Evolutionary conservation across 805 yeast species (phyloP).

Genomic region (Zygotorulaspora chibaensis): DNA sequence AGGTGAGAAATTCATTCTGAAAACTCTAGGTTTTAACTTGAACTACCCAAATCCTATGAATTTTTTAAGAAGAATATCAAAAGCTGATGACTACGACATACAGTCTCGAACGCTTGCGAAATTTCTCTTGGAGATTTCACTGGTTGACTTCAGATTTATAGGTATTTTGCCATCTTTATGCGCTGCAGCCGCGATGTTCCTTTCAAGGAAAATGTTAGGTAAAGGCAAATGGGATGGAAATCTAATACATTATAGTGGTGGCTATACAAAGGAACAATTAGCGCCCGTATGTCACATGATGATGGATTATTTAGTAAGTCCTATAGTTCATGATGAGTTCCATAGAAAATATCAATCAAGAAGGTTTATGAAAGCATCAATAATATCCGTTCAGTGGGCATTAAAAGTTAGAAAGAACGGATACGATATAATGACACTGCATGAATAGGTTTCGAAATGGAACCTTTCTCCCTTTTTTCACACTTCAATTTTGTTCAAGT

Average conservation of each 20-base stretch:
- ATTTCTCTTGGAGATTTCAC: slow-evolving; percentile 73
- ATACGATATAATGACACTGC: slow-evolving; percentile 38
- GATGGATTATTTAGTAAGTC: slow-evolving; percentile 70
- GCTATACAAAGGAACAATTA: slow-evolving; percentile 69
- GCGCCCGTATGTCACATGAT: slow-evolving; percentile 69
- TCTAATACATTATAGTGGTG: slow-evolving; percentile 87
- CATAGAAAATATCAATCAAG: slow-evolving; percentile 89
- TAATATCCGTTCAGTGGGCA: slow-evolving; percentile 80
- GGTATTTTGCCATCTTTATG: slow-evolving; percentile 76
- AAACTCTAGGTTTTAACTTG: slow-evolving; percentile 68
- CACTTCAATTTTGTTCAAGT: not conserved
- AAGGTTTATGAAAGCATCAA: slow-evolving; percentile 80
- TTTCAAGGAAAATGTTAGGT: slow-evolving; percentile 73
- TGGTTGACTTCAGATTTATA: slow-evolving; percentile 74
- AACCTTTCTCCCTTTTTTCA: slow-evolving; percentile 1
- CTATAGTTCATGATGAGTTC: slow-evolving; percentile 86
- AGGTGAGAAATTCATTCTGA: slow-evolving; percentile 78
- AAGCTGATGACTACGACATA: slow-evolving; percentile 90
- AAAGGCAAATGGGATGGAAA: slow-evolving; percentile 78
- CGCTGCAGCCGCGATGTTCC: slow-evolving; percentile 86
- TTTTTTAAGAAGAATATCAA: slow-evolving; percentile 83
- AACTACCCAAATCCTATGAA: slow-evolving; percentile 92
- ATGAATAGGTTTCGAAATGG: slow-evolving; percentile 22
- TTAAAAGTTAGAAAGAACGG: slow-evolving; percentile 45
- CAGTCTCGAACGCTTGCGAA: slow-evolving; percentile 88